These are phyloP conservation scores for Paramyrothecium roridum DNA, from an alignment of 2,329 filamentous ascomycete genomes.

Conservation along the genomic window DNA sequence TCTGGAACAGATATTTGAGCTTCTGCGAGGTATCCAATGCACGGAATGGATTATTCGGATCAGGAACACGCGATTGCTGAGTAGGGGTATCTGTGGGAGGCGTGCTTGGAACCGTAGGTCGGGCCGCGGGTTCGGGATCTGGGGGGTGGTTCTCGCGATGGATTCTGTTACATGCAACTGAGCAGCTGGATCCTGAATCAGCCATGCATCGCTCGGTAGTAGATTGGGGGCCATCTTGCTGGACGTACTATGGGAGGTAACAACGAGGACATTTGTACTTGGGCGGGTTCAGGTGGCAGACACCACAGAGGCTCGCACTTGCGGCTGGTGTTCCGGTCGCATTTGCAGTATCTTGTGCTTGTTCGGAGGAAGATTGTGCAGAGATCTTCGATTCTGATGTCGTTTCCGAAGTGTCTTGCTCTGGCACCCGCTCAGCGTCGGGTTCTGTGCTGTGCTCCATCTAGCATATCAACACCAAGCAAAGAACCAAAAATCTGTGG, in stretches of 20 bases:
- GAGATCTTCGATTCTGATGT: too few species aligned
- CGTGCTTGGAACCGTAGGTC: constrained; percentile 10
- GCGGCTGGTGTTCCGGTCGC: background rate
- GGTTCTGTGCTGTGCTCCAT: too few species aligned
- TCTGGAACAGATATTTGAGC: constrained; percentile 47
- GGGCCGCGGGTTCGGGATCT: constrained; percentile 27
- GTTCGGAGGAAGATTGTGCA: too few species aligned
- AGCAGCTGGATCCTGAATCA: constrained; percentile 42
- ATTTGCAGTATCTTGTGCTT: too few species aligned
- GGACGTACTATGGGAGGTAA: constrained; percentile 52
- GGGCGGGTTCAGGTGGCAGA: constrained; percentile 47
- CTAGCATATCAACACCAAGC: too few species aligned
- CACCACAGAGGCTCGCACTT: constrained; percentile 35
- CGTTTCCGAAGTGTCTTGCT: too few species aligned
- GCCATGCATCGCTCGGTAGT: background rate
- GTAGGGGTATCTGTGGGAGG: constrained; percentile 3
- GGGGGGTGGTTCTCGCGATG: constrained; percentile 49
- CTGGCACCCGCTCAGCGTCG: too few species aligned
- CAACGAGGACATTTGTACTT: constrained; percentile 66
- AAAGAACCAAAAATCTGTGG: too few species aligned
- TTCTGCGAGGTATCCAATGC: constrained; percentile 48
- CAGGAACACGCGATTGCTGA: constrained; percentile 4
- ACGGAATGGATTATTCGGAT: constrained; percentile 42
- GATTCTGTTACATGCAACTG: constrained; percentile 51
- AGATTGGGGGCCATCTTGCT: background rate